A percentile compares a stretch with the other conserved stretches of the same genome.
phyloP scores from a whole-genome alignment of 148 eudicot genomes.

The Rhododendron simsii region DNA sequence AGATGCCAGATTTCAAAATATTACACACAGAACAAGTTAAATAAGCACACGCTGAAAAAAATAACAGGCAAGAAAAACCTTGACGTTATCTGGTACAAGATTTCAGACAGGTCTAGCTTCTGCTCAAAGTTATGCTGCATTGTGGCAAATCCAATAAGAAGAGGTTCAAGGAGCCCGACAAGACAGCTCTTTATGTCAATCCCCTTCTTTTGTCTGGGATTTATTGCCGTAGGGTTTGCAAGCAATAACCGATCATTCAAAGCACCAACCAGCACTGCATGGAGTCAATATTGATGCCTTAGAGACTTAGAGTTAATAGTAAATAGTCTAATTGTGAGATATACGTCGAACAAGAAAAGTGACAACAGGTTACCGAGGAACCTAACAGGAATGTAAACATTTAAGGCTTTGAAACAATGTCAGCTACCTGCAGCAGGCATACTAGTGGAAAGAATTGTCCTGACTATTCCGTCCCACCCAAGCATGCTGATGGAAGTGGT shows the following conservation, averaged over 20 bases:
- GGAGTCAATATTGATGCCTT: constrained; percentile 9
- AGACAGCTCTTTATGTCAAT: constrained; percentile 87
- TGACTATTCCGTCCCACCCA: constrained; percentile 99
- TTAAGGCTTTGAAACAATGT: neutral
- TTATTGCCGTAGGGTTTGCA: constrained; percentile 82
- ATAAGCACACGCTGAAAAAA: neutral
- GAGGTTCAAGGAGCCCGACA: constrained; percentile 98
- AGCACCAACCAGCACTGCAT: constrained; percentile 89
- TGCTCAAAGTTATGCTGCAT: constrained; percentile 95
- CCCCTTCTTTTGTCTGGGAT: constrained; percentile 83
- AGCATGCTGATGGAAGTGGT: constrained; percentile 78
- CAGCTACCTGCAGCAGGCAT: constrained; percentile 84
- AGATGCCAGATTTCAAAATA: constrained; percentile 10
- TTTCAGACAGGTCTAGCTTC: constrained; percentile 93
- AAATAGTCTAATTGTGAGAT: neutral
- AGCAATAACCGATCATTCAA: constrained; percentile 89
- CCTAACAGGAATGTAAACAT: constrained; percentile 4
- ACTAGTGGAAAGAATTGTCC: constrained; percentile 73
- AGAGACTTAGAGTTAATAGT: neutral
- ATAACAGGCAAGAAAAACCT: constrained; percentile 40
- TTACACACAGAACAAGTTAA: neutral
- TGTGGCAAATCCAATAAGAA: constrained; percentile 90
- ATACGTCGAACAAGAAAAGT: constrained; percentile 1
- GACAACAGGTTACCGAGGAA: neutral
- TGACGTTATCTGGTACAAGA: constrained; percentile 88